phyloP scores from a whole-genome alignment of 2,329 filamentous ascomycete genomes.

The Kalaharituber pfeilii region DNA sequence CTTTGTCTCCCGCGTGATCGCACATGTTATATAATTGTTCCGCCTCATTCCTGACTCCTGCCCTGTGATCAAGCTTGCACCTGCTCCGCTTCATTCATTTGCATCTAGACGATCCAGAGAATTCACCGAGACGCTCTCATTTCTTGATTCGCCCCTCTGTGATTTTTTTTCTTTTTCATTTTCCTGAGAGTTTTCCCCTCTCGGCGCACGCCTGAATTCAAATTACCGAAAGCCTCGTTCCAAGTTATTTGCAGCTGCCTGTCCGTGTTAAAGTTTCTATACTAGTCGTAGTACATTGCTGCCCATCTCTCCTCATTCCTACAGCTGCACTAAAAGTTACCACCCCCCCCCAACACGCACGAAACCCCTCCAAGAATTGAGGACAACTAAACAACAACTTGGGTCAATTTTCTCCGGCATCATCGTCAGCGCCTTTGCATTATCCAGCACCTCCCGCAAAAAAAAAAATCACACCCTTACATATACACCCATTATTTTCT shows the following conservation, averaged over 20 bases:
- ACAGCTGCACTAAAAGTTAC: background rate
- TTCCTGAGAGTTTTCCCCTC: too few relatives aligned
- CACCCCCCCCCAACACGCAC: background rate
- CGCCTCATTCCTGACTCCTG: too few relatives aligned
- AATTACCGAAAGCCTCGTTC: background rate
- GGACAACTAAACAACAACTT: slow-evolving; percentile 3
- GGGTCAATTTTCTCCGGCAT: background rate
- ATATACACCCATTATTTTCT: too few relatives aligned
- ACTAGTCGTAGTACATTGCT: background rate
- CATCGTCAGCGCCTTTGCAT: background rate
- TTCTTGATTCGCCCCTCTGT: too few relatives aligned
- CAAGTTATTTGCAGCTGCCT: background rate
- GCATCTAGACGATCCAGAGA: background rate
- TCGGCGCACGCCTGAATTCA: background rate
- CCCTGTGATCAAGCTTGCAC: too few relatives aligned
- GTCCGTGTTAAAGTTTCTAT: background rate
- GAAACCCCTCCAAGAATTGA: background rate
- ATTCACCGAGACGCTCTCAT: too few relatives aligned
- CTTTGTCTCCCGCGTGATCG: too few relatives aligned
- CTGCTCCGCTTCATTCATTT: too few relatives aligned
- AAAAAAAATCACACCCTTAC: background rate
- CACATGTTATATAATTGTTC: too few relatives aligned
- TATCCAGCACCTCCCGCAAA: background rate
- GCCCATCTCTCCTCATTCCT: background rate
- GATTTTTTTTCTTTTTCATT: too few relatives aligned